These are phyloP conservation scores for Fragaria iinumae DNA, from an alignment of 306 rosid genomes.

Conservation along the genomic window DNA sequence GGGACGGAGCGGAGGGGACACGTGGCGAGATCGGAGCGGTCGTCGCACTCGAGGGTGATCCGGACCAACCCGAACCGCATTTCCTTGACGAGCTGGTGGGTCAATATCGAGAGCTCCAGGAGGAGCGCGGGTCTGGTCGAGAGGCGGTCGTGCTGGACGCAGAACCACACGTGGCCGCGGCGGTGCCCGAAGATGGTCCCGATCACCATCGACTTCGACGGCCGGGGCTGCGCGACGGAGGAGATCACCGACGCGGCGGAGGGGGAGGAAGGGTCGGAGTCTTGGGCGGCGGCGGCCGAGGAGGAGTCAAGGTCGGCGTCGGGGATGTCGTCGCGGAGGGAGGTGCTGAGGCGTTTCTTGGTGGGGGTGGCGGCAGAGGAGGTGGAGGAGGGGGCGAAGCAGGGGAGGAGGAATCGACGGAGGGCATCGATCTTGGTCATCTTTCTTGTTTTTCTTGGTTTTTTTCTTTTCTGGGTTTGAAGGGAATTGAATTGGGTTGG, in stretches of 20 bases:
- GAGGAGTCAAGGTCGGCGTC: not conserved
- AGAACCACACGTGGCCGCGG: constrained; percentile 84
- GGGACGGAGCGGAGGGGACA: constrained; percentile 72
- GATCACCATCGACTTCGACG: constrained; percentile 73
- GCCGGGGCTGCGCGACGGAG: constrained; percentile 36
- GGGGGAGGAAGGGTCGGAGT: constrained; percentile 42
- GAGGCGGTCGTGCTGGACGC: constrained; percentile 69
- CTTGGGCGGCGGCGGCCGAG: constrained; percentile 26
- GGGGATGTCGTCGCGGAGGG: constrained; percentile 40
- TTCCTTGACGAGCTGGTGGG: constrained; percentile 73
- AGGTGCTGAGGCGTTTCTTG: constrained; percentile 76
- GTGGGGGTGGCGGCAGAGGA: constrained; percentile 17
- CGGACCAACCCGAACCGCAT: constrained; percentile 82
- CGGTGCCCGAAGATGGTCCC: constrained; percentile 90
- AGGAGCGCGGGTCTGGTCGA: constrained; percentile 62
- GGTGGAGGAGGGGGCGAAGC: constrained; percentile 46
- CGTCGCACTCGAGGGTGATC: constrained; percentile 64
- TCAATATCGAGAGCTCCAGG: constrained; percentile 68
- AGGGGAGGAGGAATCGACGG: constrained; percentile 83
- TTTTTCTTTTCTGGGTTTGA: not conserved
- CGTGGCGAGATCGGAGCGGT: constrained; percentile 30
- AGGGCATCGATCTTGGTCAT: constrained; percentile 75
- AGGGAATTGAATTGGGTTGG: not conserved
- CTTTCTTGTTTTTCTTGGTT: not conserved
- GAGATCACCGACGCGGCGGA: not conserved